These are phyloP conservation scores for Scenedesmus sp. DNA, from an alignment of 163 green algal genomes.

Conservation along the genomic window DNA sequence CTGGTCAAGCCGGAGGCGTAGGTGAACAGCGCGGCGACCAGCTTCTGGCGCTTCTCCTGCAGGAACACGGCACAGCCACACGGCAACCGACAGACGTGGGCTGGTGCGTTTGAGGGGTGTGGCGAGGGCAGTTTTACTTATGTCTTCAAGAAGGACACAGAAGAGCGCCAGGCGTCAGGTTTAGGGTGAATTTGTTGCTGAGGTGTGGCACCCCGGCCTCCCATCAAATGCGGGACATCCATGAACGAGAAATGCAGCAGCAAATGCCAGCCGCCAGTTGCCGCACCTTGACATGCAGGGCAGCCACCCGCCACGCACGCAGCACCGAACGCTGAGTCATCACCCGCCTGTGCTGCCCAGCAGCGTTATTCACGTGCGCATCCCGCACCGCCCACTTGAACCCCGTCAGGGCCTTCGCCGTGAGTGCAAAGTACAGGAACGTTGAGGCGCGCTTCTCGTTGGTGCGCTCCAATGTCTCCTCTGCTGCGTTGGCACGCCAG, in stretches of 20 bases:
- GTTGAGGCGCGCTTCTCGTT: not conserved
- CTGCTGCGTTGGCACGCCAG: constrained; percentile 13
- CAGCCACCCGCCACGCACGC: constrained; percentile 2
- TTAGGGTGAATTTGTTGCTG: too few species aligned
- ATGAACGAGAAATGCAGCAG: too few species aligned
- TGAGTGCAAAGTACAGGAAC: constrained; percentile 14
- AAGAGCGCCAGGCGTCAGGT: too few species aligned
- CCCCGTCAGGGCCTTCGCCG: constrained; percentile 15
- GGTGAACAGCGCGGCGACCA: constrained; percentile 11
- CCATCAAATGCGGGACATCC: too few species aligned
- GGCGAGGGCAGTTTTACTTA: too few species aligned
- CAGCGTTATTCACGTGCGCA: not conserved
- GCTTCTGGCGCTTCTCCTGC: constrained; percentile 48
- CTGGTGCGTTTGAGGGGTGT: too few species aligned
- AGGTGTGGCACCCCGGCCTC: too few species aligned
- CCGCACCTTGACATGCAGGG: constrained; percentile 13
- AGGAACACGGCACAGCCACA: not conserved
- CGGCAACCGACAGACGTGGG: not conserved
- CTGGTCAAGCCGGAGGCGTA: not conserved
- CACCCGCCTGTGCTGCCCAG: not conserved
- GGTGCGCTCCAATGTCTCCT: not conserved
- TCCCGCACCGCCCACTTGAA: constrained; percentile 36
- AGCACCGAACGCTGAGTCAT: not conserved
- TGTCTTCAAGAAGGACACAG: too few species aligned
- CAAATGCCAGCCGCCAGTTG: too few species aligned